Conservation (phyloP, 2,329 filamentous ascomycete species). For the Aspergillus hortae region DNA sequence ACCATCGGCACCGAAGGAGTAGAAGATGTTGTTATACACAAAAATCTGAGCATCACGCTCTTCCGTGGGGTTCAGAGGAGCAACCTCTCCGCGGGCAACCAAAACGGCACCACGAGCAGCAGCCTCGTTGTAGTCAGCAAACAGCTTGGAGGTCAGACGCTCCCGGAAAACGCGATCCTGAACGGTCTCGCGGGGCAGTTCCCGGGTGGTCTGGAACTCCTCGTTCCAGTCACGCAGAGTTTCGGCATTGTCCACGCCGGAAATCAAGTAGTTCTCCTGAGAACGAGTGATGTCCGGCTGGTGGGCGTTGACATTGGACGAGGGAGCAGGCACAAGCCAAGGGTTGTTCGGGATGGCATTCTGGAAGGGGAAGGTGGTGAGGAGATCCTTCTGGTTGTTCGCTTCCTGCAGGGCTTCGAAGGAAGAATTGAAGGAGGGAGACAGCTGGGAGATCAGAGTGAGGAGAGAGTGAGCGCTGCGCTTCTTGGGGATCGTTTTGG, state of each 20-base stretch:
- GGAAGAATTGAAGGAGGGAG: constrained; percentile 72
- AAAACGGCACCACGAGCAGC: constrained; percentile 87
- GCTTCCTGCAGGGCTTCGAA: constrained; percentile 79
- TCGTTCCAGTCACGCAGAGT: constrained; percentile 98
- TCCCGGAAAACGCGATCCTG: constrained; percentile 96
- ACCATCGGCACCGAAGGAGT: constrained; percentile 95
- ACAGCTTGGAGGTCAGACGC: constrained; percentile 88
- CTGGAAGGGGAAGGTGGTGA: constrained; percentile 92
- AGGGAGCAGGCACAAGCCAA: constrained; percentile 74
- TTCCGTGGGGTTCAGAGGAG: constrained; percentile 92
- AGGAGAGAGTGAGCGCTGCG: constrained; percentile 81
- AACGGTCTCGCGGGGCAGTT: constrained; percentile 87
- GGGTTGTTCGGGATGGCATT: constrained; percentile 90
- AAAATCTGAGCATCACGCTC: constrained; percentile 92
- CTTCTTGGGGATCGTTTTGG: constrained; percentile 73
- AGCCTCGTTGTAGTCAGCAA: constrained; percentile 96
- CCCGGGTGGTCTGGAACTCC: constrained; percentile 94
- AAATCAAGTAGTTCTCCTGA: constrained; percentile 87
- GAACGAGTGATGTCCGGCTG: constrained; percentile 80
- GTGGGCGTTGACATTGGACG: constrained; percentile 64
- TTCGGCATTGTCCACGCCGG: constrained; percentile 89
- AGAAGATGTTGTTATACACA: constrained; percentile 99
- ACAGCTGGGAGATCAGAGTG: constrained; percentile 71
- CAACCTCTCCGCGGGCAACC: constrained; percentile 87
- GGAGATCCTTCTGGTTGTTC: constrained; percentile 79